Conservation (phyloP, 306 rosid species). For the Pyrus pyrifolia region DNA sequence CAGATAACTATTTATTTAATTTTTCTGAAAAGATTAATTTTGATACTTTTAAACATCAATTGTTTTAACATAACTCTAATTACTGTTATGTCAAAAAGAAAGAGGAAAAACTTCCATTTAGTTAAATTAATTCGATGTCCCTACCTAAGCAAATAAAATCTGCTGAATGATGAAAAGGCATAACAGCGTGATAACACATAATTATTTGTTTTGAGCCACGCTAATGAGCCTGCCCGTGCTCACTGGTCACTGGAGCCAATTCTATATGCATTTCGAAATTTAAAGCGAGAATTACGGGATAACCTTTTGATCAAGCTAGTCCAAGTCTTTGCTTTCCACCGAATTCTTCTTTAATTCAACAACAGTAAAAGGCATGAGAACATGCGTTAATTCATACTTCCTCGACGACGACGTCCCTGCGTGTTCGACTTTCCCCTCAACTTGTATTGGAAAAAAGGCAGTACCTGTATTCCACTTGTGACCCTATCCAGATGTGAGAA, state of each 20-base stretch:
- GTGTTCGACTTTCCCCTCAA: background rate
- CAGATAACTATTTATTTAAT: too few relatives aligned
- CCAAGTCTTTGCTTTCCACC: conserved; percentile 51
- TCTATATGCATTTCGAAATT: background rate
- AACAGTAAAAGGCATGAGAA: background rate
- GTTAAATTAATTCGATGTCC: background rate
- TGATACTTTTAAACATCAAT: background rate
- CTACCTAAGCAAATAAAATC: background rate
- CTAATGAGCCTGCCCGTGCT: background rate
- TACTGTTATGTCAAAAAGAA: background rate
- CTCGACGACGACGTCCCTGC: background rate
- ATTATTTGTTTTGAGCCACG: background rate
- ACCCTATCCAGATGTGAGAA: too few relatives aligned
- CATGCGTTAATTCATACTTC: background rate
- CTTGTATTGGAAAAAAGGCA: too few relatives aligned
- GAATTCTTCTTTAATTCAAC: conserved; percentile 29
- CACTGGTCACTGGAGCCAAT: background rate
- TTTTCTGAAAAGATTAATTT: too few relatives aligned
- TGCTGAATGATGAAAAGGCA: background rate
- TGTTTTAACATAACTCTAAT: background rate
- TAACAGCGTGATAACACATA: background rate
- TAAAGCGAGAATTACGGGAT: conserved; percentile 43
- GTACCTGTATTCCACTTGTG: too few relatives aligned
- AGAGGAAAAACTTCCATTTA: background rate
- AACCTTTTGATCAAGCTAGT: background rate